A percentile compares a stretch with the other conserved stretches of the same genome.
phyloP scores from a whole-genome alignment of 1,284 basidiomycete species.

The Gomphus sp. region DNA sequence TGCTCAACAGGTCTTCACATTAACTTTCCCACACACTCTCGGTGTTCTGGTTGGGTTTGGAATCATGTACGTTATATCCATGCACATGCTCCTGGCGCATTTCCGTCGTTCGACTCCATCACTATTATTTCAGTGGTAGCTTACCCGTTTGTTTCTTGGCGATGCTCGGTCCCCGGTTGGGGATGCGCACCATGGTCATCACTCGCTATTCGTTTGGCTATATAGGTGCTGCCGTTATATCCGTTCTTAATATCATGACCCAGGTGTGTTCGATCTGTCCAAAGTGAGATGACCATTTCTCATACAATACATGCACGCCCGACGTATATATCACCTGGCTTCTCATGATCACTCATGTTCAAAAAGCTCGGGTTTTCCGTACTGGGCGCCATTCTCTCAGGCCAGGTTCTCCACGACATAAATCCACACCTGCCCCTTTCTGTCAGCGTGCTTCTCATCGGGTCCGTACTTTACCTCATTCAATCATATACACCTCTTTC shows the following conservation, averaged over 20 bases:
- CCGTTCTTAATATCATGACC: slow-evolving; percentile 48
- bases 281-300: slow-evolving; percentile 13
- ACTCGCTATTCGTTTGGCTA: slow-evolving; percentile 49
- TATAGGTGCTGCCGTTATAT: slow-evolving; percentile 44
- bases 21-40: slow-evolving; percentile 32
- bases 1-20: slow-evolving; percentile 40
- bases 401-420: slow-evolving; percentile 6
- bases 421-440: slow-evolving; percentile 6
- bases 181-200: slow-evolving; percentile 54
- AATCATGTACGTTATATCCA: not conserved
- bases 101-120: not conserved
- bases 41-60: not conserved
- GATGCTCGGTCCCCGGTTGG: slow-evolving; percentile 51
- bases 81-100: not conserved
- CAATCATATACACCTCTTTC: no score
- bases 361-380: slow-evolving; percentile 8
- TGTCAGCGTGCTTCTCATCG: slow-evolving; percentile 7
- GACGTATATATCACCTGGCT: no score
- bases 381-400: slow-evolving; percentile 5
- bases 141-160: slow-evolving; percentile 41
- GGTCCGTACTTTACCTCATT: not conserved
- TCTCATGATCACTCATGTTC: no score
- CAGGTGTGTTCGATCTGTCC: slow-evolving; percentile 26
- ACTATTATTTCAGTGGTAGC: not conserved
- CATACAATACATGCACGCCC: not conserved